Conservation (phyloP, 1,139 yeast genomes). For the Pichia sp. region DNA sequence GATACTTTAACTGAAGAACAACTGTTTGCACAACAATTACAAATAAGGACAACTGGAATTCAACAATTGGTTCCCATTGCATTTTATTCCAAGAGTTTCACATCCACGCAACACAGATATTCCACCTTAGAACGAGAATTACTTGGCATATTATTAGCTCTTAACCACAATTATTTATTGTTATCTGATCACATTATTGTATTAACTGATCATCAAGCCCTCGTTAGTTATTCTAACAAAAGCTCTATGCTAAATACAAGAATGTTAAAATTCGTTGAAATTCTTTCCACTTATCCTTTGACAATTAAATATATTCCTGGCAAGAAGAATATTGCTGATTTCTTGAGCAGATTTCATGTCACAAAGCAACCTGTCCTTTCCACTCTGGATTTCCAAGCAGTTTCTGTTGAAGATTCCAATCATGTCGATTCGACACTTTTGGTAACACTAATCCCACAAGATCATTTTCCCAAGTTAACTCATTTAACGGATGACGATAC, state of each 20-base stretch:
- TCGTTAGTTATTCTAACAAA: neutral
- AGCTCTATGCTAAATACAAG: neutral
- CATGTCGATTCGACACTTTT: no score
- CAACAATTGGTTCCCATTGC: neutral
- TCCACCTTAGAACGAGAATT: neutral
- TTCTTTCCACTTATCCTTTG: neutral
- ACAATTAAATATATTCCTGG: neutral
- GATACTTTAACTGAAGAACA: no score
- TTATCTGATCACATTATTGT: neutral
- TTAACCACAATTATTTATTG: neutral
- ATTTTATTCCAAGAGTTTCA: neutral
- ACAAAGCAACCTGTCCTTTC: neutral
- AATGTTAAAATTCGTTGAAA: neutral
- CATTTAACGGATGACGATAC: no score
- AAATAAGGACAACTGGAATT: neutral
- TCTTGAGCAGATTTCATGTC: neutral
- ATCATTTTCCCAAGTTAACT: neutral
- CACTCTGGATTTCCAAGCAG: neutral
- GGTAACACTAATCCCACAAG: neutral
- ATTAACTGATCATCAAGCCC: neutral
- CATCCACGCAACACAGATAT: neutral
- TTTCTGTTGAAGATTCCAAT: neutral
- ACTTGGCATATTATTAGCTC: neutral
- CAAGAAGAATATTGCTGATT: neutral
- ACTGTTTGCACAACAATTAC: no score